Percentiles rank a stretch among this genome's conserved stretches.
Conservation (phyloP, 2,329 filamentous ascomycete species). For the Clonostachys chloroleuca region DNA sequence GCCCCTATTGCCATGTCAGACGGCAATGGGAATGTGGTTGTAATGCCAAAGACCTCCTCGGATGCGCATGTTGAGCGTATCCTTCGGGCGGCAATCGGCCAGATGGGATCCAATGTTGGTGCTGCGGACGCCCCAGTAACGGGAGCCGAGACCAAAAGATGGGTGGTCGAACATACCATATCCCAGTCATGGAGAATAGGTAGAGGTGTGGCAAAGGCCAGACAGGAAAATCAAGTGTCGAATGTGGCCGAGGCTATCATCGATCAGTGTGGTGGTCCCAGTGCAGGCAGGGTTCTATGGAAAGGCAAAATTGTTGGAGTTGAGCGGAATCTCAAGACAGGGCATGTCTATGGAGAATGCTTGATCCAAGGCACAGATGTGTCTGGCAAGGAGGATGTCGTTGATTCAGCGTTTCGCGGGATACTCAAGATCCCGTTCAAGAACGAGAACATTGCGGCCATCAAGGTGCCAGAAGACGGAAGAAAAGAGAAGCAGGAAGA, state of each 20-base stretch:
- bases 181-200: constrained; percentile 57
- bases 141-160: constrained; percentile 42
- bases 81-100: constrained; percentile 43
- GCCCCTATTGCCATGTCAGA: constrained; percentile 42
- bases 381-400: constrained; percentile 16
- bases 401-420: constrained; percentile 28
- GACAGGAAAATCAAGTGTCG: constrained; percentile 42
- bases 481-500: constrained; percentile 24
- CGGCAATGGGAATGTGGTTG: constrained; percentile 44
- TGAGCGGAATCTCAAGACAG: constrained; percentile 48
- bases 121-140: constrained; percentile 43
- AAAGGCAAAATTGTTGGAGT: constrained; percentile 61
- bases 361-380: constrained; percentile 45
- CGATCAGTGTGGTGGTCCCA: constrained; percentile 48
- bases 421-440: constrained; percentile 64
- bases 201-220: constrained; percentile 48
- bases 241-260: constrained; percentile 54
- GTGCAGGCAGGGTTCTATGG: constrained; percentile 52
- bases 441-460: constrained; percentile 68
- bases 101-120: constrained; percentile 50
- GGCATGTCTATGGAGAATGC: constrained; percentile 56
- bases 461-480: constrained; percentile 22
- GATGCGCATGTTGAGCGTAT: constrained; percentile 42
- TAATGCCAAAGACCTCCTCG: constrained; percentile 41
- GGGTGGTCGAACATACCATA: constrained; percentile 46